Evolutionary conservation across 148 eudicot species (phyloP), one percentile per base, ranked within the genome.

Genomic region (Rhododendron kiyosumense): DNA sequence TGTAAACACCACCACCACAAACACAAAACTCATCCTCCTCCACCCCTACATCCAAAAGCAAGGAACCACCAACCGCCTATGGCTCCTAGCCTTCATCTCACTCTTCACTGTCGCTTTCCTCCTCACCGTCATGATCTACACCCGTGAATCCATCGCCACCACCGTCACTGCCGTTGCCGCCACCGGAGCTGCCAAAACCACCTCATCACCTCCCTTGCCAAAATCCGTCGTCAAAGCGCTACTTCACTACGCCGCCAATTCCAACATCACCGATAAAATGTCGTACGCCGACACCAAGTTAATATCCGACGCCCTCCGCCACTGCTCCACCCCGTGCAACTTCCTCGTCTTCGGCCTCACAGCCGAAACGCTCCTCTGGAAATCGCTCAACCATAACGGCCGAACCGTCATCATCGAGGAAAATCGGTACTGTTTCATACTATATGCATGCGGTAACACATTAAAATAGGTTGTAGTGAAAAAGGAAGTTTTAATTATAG

Each of bases 31-130:
- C 7, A 91, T 95, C 26, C 94, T 95, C 59, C 92, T 94, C 67
- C 95, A 95, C 79, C 98, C 98, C 9, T 94, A 95, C 90, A 92
- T 95, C 80, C 93, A 90, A 41, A 95, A 95, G 88, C 98, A 95
- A 84, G 96, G 95, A 3, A 86, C 88, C 89, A 89, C 98, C 9
- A 91, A 88, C 78, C 89, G 91, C 26, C 87, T 93, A 65, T 94
- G 94, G 95, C 89, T 92, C 5, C 78, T 95, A 32, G 94, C 95
- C 24, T 80, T 92, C 80, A 15, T 94, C 24, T 95, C 98, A 38
- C 71, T 93, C 82, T 87, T 94, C 91, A 88, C 98, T 1, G 63
- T 93, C 8, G 90, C 92, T 6, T 95, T 89, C 83, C 93, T 94
- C 75, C 79, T 92, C 63, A 94, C 95, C 79, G 88, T 95, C 36